These are phyloP conservation scores for Haematococcus lacustris DNA, from an alignment of 139 green algal species.

Conservation along the genomic window DNA sequence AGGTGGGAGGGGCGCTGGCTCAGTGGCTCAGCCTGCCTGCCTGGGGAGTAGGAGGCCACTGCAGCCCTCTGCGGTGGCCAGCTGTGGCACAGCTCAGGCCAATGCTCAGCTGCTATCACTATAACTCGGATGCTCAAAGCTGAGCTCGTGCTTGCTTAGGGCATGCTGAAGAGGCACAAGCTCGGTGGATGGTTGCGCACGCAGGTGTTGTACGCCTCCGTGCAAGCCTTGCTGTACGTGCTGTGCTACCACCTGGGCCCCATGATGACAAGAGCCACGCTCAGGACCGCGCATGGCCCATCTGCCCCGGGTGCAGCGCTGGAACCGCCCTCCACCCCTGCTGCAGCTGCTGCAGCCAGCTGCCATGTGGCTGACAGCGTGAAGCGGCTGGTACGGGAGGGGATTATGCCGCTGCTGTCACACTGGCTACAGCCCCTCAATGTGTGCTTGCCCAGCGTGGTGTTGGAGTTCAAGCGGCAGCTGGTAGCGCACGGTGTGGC, in stretches of 20 bases:
- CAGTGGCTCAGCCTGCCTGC: too few relatives aligned
- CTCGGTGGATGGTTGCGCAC: too few relatives aligned
- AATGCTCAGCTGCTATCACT: too few relatives aligned
- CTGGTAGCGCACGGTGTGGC: conserved; percentile 32
- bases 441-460: conserved; percentile 58
- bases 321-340: neutral
- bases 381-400: conserved; percentile 34
- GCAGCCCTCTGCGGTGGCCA: too few relatives aligned
- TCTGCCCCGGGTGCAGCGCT: conserved; percentile 43
- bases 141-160: too few relatives aligned
- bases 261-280: conserved; percentile 40
- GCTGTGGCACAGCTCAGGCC: too few relatives aligned
- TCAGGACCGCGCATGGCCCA: too few relatives aligned
- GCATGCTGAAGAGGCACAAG: too few relatives aligned
- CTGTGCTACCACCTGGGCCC: conserved; percentile 83
- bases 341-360: conserved; percentile 19
- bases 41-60: too few relatives aligned
- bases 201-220: conserved; percentile 62
- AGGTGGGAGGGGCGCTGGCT: too few relatives aligned
- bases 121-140: too few relatives aligned
- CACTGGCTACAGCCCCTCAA: conserved; percentile 55
- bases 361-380: conserved; percentile 23
- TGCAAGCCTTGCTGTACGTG: conserved; percentile 80
- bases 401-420: conserved; percentile 47
- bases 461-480: conserved; percentile 55